Conservation (phyloP, 1,139 yeast genomes). For the Yamadazyma sp. region DNA sequence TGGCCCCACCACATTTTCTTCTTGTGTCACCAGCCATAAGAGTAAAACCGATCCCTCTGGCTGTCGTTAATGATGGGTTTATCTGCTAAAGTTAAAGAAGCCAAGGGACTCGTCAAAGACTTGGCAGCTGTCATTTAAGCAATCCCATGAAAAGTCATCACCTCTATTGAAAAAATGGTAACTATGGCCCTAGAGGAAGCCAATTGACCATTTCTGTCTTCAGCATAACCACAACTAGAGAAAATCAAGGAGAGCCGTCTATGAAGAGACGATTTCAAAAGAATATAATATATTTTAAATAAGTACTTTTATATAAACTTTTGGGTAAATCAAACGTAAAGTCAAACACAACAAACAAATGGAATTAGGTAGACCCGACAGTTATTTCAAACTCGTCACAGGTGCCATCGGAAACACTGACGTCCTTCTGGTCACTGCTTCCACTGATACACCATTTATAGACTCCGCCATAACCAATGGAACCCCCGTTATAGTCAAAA, state of each 20-base stretch:
- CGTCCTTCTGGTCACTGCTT: slow-evolving; percentile 48
- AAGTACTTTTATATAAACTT: background rate
- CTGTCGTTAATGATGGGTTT: slow-evolving; percentile 1
- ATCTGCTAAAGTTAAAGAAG: slow-evolving; percentile 2
- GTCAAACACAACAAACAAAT: no score
- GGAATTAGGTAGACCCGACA: background rate
- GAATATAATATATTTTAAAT: background rate
- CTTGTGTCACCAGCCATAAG: no score
- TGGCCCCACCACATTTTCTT: no score
- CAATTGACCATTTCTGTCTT: background rate
- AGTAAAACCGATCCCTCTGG: background rate
- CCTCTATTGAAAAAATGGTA: slow-evolving; percentile 4
- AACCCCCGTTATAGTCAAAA: slow-evolving; percentile 43
- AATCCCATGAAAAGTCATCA: slow-evolving; percentile 3
- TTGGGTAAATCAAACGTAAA: no score
- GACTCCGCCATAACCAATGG: slow-evolving; percentile 62
- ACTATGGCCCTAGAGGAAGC: background rate
- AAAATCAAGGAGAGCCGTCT: no score
- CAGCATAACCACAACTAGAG: no score
- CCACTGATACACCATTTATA: slow-evolving; percentile 60
- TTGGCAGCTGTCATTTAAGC: background rate
- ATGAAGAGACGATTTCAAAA: background rate
- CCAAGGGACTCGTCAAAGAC: slow-evolving; percentile 4
- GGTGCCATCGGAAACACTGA: slow-evolving; percentile 46
- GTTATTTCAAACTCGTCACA: slow-evolving; percentile 24